Base-by-base conservation (phyloP, 1,284 basidiomycete species). In the Sporisorium reilianum region DNA sequence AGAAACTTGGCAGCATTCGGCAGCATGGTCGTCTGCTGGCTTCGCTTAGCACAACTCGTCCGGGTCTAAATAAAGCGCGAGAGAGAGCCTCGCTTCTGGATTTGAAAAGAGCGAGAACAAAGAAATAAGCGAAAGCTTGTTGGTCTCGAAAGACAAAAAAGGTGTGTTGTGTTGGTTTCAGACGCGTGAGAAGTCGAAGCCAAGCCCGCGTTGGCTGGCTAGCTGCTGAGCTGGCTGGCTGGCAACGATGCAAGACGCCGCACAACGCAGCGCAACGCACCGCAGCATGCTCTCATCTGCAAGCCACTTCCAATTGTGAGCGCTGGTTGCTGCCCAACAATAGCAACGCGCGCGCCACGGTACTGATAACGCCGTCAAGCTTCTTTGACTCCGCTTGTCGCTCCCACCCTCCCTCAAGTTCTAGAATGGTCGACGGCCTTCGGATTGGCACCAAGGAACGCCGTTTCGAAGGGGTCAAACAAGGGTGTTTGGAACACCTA, bases 71-170 rank as follows among this genome's bases (percentile, higher is more conserved):
- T 10, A 30, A 10, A 30, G 30, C 6, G 30, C 9, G 11, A 34
- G 32, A 6, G n/a, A 20, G 6, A n/a, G n/a, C 7, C 38, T 55
- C 41, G 41, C 53, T 44, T 44, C 53, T 55, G 53, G 25, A 22
- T 22, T 53, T 32, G 12, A 32, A 53, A 30, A 14, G 16, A 38
- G n/a, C n/a, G n/a, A n/a, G n/a, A n/a, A n/a, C n/a, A 38, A 16
- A 3, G n/a, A 18, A 16, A 41, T 53, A 55, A 44, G 41, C 53
- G 53, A 55, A 45, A 55, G 41, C 30, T 45, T 54, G 22, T 45
- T 54, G 51, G 41, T 45, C 23, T 25, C 22, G 25, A 48, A 14
- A 30, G 8, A n/a, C 38, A 41, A 41, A 41, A 41, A 20, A 38
- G 32, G 32, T 34, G 28, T 30, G n/a, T 10, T 12, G 7, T 34